Conservation (phyloP, 257 asterid genomes). For the Forsythia viridissima region DNA sequence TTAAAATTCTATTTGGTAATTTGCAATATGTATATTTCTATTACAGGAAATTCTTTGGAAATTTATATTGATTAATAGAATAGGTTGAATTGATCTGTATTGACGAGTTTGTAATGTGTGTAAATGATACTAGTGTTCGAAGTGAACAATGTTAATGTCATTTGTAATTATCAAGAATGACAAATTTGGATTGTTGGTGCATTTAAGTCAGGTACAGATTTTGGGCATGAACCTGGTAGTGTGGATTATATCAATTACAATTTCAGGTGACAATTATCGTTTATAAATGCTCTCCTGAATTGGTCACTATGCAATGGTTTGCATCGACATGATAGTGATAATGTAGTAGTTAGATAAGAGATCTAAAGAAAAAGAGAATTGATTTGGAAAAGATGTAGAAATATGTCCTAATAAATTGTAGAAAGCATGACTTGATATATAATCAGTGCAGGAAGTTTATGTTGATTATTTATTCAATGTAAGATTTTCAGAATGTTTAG, state of each 20-base stretch:
- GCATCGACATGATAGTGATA: not conserved
- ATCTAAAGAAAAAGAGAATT: not conserved
- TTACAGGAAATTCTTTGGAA: not conserved
- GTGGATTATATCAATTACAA: not conserved
- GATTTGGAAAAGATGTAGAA: not conserved
- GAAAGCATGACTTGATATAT: not conserved
- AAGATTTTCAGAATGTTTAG: not conserved
- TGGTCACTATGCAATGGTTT: not conserved
- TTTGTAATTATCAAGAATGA: not conserved
- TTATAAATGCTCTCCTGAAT: not conserved
- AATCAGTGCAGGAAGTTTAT: not conserved
- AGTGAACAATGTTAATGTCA: not conserved
- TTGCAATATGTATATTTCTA: not conserved
- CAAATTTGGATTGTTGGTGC: not conserved
- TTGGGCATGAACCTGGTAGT: not conserved
- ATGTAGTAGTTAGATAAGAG: not conserved
- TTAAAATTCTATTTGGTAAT: not conserved
- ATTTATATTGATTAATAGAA: not conserved
- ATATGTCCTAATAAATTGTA: not conserved
- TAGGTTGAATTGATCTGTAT: not conserved
- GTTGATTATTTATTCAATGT: not conserved
- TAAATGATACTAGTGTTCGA: not conserved
- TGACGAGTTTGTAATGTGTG: not conserved
- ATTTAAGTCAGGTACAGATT: not conserved
- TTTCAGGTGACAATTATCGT: not conserved